Conservation (phyloP, 2,329 filamentous ascomycete species). For the Westerdykella sp. region DNA sequence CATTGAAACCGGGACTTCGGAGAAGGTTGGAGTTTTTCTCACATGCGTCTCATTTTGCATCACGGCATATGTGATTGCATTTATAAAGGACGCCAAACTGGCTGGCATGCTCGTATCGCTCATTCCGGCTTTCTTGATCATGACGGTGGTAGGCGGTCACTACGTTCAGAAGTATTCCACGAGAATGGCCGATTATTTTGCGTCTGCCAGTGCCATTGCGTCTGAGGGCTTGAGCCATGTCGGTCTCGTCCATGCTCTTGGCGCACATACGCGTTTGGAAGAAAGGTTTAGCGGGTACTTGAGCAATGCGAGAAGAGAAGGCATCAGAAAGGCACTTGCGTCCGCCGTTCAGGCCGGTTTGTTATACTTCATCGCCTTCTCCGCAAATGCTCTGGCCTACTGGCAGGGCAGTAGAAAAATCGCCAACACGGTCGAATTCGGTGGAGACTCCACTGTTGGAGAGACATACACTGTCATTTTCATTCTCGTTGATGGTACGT, state of each 20-base stretch:
- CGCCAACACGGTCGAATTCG: constrained; percentile 37
- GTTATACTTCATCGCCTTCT: constrained; percentile 62
- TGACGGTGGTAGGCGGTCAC: constrained; percentile 51
- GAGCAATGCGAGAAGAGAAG: constrained; percentile 45
- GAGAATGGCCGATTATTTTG: constrained; percentile 48
- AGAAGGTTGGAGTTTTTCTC: constrained; percentile 63
- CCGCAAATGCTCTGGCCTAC: constrained; percentile 61
- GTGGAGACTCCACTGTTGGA: constrained; percentile 36
- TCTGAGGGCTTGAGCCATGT: constrained; percentile 57
- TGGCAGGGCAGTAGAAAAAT: constrained; percentile 59
- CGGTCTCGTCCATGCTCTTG: constrained; percentile 58
- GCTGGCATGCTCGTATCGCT: constrained; percentile 60
- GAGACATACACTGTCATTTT: constrained; percentile 53
- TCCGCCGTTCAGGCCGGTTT: constrained; percentile 55
- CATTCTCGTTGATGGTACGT: constrained; percentile 47
- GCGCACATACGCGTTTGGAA: constrained; percentile 54
- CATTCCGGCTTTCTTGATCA: constrained; percentile 57
- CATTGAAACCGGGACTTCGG: constrained; percentile 61
- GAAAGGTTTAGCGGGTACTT: constrained; percentile 53
- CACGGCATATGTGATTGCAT: constrained; percentile 61
- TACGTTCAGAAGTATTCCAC: constrained; percentile 50
- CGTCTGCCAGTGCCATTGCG: constrained; percentile 56
- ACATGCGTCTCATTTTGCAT: constrained; percentile 60
- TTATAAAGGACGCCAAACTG: constrained; percentile 56
- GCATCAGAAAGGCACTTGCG: constrained; percentile 53